These are phyloP conservation scores for Haematococcus lacustris DNA, from an alignment of 139 green algal genomes.

Conservation along the genomic window DNA sequence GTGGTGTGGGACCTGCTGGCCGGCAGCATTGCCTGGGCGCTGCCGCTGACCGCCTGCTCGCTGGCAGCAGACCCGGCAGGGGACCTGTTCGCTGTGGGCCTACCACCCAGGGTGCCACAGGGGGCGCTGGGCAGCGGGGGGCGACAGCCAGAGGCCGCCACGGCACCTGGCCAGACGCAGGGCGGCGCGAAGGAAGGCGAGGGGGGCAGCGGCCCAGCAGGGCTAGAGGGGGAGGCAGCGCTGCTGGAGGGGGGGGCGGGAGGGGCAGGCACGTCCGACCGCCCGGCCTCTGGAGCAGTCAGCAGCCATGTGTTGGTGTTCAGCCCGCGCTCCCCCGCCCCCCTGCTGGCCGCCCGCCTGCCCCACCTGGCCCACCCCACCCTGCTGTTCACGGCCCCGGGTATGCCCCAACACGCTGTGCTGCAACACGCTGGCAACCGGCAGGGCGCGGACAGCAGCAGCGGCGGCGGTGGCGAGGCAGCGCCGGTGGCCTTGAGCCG, in stretches of 20 bases:
- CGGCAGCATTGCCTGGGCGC: slow-evolving; percentile 35
- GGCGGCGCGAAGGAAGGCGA: neutral
- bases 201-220: slow-evolving; percentile 3
- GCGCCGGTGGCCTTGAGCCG: no score
- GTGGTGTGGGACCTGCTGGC: slow-evolving; percentile 56
- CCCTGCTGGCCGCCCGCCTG: slow-evolving; percentile 9
- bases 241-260: neutral
- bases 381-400: no score
- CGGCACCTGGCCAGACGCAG: neutral
- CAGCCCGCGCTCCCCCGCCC: slow-evolving; percentile 8
- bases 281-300: neutral
- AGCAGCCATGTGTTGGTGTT: slow-evolving; percentile 40
- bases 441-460: no score
- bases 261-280: neutral
- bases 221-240: neutral
- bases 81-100: neutral
- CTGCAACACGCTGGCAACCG: no score
- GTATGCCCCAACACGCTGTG: no score
- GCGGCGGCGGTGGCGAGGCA: no score
- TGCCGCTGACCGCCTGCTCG: slow-evolving; percentile 9
- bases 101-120: neutral
- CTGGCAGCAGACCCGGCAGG: slow-evolving; percentile 29
- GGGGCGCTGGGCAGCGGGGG: no score
- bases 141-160: neutral
- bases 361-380: no score